These are phyloP conservation scores for Fusarium cicatricum DNA, from an alignment of 2,329 filamentous ascomycete genomes.

Conservation along the genomic window DNA sequence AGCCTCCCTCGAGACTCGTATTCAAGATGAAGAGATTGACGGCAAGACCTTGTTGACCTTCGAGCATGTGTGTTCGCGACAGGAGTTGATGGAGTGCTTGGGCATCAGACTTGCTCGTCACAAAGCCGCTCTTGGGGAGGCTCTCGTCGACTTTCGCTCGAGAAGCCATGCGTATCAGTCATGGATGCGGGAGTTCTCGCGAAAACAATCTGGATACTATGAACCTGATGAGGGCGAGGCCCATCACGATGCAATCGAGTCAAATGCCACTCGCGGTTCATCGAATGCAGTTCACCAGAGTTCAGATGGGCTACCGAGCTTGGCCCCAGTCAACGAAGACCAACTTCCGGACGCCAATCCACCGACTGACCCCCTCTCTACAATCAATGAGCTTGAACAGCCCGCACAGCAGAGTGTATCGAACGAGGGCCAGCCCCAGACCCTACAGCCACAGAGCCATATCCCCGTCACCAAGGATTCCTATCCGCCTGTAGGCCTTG, in stretches of 20 bases:
- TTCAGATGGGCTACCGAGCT: neutral
- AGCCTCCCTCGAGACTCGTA: conserved; percentile 57
- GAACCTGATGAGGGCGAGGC: conserved; percentile 14
- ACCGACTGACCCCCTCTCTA: neutral
- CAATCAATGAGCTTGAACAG: neutral
- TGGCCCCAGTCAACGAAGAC: neutral
- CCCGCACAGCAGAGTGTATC: neutral
- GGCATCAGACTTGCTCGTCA: conserved; percentile 66
- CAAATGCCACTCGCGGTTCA: neutral
- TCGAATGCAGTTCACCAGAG: neutral
- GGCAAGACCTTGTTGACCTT: conserved; percentile 70
- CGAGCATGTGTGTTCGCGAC: conserved; percentile 58
- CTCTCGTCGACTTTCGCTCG: conserved; percentile 63
- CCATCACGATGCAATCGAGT: neutral
- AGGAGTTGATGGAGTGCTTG: conserved; percentile 61
- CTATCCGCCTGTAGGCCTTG: neutral
- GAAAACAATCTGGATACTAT: conserved; percentile 24
- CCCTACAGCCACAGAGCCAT: neutral
- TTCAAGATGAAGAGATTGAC: conserved; percentile 71
- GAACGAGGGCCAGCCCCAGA: neutral
- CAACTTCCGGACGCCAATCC: neutral
- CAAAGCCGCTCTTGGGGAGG: conserved; percentile 63
- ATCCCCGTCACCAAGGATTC: neutral
- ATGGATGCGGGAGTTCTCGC: conserved; percentile 41
- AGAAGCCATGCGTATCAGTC: conserved; percentile 59